Conservation (phyloP, 345 rosid genomes). For the Noccaea bulbosa region DNA sequence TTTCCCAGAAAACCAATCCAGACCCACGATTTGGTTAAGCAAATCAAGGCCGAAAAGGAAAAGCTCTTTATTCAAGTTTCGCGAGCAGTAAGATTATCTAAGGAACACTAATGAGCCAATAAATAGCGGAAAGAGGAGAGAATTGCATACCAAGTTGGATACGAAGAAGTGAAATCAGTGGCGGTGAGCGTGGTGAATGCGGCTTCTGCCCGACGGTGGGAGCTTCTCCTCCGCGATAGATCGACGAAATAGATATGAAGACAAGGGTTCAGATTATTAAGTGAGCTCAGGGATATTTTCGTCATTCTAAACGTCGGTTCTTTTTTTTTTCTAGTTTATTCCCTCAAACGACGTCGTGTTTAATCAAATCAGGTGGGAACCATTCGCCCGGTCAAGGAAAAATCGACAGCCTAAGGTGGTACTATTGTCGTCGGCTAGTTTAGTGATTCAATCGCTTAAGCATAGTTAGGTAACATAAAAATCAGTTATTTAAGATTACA, state of each 20-base stretch:
- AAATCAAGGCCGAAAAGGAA: neutral
- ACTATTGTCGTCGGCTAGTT: too few species aligned
- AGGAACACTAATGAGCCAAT: neutral
- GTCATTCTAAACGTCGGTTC: neutral
- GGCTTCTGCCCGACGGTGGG: constrained; percentile 17
- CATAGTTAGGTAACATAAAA: too few species aligned
- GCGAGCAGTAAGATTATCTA: neutral
- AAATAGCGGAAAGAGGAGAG: neutral
- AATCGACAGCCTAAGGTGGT: neutral
- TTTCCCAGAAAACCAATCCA: neutral
- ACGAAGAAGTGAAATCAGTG: constrained; percentile 7
- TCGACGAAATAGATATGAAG: neutral
- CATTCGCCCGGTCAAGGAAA: neutral
- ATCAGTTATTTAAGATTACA: neutral
- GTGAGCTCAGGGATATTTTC: neutral
- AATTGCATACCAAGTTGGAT: constrained; percentile 7
- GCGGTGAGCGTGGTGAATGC: neutral
- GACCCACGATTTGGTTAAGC: neutral
- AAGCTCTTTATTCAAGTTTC: neutral
- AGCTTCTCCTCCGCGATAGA: constrained; percentile 11
- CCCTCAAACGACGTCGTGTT: neutral
- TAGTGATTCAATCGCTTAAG: too few species aligned
- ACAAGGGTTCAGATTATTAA: neutral
- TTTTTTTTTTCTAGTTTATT: neutral
- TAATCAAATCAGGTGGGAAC: neutral